Evolutionary conservation across 31 red algal species (phyloP).

Genomic region (Odonthalia washingtoniensis): DNA sequence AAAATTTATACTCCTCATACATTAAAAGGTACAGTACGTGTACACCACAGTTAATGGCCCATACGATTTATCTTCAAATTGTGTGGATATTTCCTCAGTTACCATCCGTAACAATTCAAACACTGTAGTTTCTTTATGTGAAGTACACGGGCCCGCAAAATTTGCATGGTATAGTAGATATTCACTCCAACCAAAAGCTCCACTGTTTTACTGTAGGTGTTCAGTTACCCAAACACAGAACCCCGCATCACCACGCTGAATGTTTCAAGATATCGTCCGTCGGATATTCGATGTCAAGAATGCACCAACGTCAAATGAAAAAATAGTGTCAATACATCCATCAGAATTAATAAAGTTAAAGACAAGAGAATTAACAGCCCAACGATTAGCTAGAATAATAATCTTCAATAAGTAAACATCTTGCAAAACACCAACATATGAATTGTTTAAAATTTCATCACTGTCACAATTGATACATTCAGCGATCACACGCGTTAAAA

Average conservation of each 20-base stretch:
- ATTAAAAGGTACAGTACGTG: too few relatives aligned
- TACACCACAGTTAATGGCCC: too few relatives aligned
- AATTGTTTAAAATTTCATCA: slow-evolving; percentile 88
- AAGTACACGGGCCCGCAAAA: too few relatives aligned
- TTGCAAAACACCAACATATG: slow-evolving; percentile 80
- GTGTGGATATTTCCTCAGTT: too few relatives aligned
- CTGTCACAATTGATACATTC: slow-evolving; percentile 95
- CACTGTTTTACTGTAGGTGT: too few relatives aligned
- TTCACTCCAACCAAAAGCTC: too few relatives aligned
- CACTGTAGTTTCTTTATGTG: too few relatives aligned
- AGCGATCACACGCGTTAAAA: slow-evolving; percentile 81
- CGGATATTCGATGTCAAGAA: slow-evolving; percentile 74
- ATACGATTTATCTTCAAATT: too few relatives aligned
- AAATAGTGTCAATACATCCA: slow-evolving; percentile 83
- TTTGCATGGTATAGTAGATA: too few relatives aligned
- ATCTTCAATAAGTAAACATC: slow-evolving; percentile 93
- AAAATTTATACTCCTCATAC: too few relatives aligned
- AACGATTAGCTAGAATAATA: slow-evolving; percentile 88
- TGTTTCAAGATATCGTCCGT: slow-evolving; percentile 79
- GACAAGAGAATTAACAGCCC: slow-evolving; percentile 78
- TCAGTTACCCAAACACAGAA: too few relatives aligned
- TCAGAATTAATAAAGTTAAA: slow-evolving; percentile 86
- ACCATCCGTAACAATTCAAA: too few relatives aligned
- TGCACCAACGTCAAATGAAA: slow-evolving; percentile 72
- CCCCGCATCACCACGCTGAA: slow-evolving; percentile 97